Conservation (phyloP, 805 yeast species). For the Pichia eremophila region DNA sequence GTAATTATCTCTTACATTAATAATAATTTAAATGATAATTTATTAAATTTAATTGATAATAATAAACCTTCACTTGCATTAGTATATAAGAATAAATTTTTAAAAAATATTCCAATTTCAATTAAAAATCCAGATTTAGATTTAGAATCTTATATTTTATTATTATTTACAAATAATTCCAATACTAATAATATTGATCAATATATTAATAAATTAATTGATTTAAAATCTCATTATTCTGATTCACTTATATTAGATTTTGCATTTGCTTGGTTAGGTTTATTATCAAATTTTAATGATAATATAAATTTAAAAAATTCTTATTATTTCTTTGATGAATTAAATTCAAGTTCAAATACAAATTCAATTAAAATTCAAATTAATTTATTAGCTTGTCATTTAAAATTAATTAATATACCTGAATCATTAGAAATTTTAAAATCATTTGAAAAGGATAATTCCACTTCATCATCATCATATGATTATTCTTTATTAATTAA, state of each 20-base stretch:
- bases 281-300: constrained; percentile 21
- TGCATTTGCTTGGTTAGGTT: constrained; percentile 58
- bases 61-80: constrained; percentile 18
- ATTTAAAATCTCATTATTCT: constrained; percentile 41
- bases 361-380: constrained; percentile 38
- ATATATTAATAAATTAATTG: constrained; percentile 15
- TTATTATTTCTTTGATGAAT: constrained; percentile 72
- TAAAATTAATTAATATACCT: constrained; percentile 70
- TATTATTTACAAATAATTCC: constrained; percentile 29
- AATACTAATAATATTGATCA: too few relatives aligned
- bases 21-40: background rate
- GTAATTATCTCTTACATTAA: background rate
- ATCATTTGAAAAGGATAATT: constrained; percentile 25
- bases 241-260: constrained; percentile 73
- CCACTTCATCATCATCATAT: constrained; percentile 12
- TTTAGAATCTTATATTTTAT: constrained; percentile 29
- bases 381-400: constrained; percentile 63
- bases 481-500: constrained; percentile 49
- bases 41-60: constrained; percentile 11
- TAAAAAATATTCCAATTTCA: background rate
- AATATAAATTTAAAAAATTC: constrained; percentile 35
- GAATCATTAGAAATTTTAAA: constrained; percentile 67
- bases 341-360: constrained; percentile 46
- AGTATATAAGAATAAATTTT: constrained; percentile 13
- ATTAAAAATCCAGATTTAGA: constrained; percentile 3